Conservation (phyloP, 2,329 filamentous ascomycete species). For the Ascochyta lentis region DNA sequence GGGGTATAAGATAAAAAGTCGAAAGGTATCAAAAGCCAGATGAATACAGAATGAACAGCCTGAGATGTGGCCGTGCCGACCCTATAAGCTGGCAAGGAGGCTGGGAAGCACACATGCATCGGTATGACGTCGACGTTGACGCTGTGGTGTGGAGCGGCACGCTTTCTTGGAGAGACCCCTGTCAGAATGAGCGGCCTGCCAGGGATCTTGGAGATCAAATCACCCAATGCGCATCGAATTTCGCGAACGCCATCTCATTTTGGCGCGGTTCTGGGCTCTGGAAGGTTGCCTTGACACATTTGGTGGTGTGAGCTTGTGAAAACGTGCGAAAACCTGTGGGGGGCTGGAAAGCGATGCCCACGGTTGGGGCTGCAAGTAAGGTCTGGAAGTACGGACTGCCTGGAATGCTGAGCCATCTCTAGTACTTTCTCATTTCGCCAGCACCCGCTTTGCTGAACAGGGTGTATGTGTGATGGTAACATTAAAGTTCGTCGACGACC, state of each 20-base stretch:
- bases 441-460: constrained; percentile 1
- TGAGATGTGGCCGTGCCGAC: constrained; percentile 32
- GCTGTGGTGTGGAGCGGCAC: constrained; percentile 28
- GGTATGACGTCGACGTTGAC: constrained; percentile 44
- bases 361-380: background rate
- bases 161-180: constrained; percentile 34
- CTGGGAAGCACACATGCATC: constrained; percentile 29
- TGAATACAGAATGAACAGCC: constrained; percentile 11
- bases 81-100: constrained; percentile 35
- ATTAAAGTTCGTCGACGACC: constrained; percentile 13
- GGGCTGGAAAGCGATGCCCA: constrained; percentile 1
- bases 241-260: constrained; percentile 22
- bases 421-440: constrained; percentile 5
- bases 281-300: constrained; percentile 14
- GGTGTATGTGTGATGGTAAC: constrained; percentile 14
- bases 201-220: constrained; percentile 35
- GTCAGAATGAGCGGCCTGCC: constrained; percentile 32
- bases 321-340: constrained; percentile 14
- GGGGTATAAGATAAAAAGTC: constrained; percentile 6
- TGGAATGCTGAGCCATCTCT: constrained; percentile 3
- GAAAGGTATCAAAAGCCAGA: constrained; percentile 6
- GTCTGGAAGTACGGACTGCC: background rate
- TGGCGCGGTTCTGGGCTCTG: constrained; percentile 13
- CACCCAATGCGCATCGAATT: constrained; percentile 37
- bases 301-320: constrained; percentile 12